A percentile compares a stretch with the other conserved stretches of the same genome.
These are phyloP conservation scores for Plasmodium fragile DNA, from an alignment of 169 alveolate genomes.

Conservation along the genomic window DNA sequence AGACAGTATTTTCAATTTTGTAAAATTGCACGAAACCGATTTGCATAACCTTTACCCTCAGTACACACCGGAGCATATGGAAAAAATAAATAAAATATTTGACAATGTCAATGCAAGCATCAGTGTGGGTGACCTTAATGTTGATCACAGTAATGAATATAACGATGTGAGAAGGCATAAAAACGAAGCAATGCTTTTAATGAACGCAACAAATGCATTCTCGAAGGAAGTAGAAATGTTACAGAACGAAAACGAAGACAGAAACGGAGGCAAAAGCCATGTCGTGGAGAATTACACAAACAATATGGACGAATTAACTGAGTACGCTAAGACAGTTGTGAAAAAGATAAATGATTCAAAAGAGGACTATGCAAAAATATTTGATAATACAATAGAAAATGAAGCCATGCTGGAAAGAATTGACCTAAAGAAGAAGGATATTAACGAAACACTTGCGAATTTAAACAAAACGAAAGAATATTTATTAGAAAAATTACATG, in stretches of 20 bases:
- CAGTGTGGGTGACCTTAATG: background rate
- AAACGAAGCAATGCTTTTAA: background rate
- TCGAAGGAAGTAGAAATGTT: background rate
- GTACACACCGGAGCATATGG: constrained; percentile 2
- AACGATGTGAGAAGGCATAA: background rate
- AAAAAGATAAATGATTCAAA: background rate
- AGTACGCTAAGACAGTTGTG: background rate
- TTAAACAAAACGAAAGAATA: background rate
- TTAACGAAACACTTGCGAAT: background rate
- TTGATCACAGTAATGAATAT: background rate
- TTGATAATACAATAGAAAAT: background rate
- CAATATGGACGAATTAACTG: background rate
- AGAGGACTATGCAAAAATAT: background rate
- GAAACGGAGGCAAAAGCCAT: background rate
- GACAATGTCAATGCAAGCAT: background rate
- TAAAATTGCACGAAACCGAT: constrained; percentile 1
- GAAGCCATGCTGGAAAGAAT: background rate
- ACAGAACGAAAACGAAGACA: background rate
- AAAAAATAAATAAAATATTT: constrained; percentile 2
- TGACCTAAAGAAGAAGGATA: background rate
- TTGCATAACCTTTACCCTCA: background rate
- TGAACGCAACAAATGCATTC: background rate
- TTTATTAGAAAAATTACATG: background rate
- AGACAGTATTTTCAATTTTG: background rate
- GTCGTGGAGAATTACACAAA: background rate